Base-by-base conservation (phyloP, 805 yeast species). In the Metschnikowia orientalis region DNA sequence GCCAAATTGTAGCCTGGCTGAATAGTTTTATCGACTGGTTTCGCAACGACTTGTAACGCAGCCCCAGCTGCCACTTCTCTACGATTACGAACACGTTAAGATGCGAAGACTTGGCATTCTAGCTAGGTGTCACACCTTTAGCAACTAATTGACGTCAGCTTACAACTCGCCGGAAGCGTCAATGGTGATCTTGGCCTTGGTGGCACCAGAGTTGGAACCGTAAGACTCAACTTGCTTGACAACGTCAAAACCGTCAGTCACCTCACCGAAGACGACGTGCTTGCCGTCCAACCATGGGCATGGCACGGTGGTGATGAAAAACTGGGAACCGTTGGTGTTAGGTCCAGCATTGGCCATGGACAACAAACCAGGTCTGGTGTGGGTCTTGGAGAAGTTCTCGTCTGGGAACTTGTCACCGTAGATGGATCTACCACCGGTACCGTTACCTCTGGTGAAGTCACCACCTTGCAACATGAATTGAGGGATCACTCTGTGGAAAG, bases 281-380 rank as follows among this genome's bases (percentile, higher is more conserved):
- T 81, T 80, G 47, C 95, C 95, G 58, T 88, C 95, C 63, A 89
- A 75, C 94, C 94, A 84, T 43, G 90, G 80, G 59, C 81, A 71
- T 47, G 81, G 71, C 37, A 84, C 89, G 40, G 95, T 87, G 68
- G 96, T 87, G 71, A 87, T 81, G 77, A 90, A 89, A 70, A 89
- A 89, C 71, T 89, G 97, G 36, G 96, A 88, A 41, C 97, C 97
- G 72, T 90, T 90, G 73, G 97, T 86, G 81, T 88, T 85, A 65
- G 95, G 95, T 54, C 97, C 97, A 48, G 97, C 94, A 63, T 90
- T 90, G 63, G 97, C 97, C 97, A 90, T 90, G 48, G 95, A 86
- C 67, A 66, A 83, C 69, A 75, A 88, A 58, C 95, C 95, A 74
- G 73, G 94, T 79, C 65, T 78, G 73, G 69, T 69, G 71, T 90